Percentiles rank a stretch among this genome's conserved stretches.
phyloP scores from a whole-genome alignment of 169 alveolate species.

The Plasmodium gonderi region DNA sequence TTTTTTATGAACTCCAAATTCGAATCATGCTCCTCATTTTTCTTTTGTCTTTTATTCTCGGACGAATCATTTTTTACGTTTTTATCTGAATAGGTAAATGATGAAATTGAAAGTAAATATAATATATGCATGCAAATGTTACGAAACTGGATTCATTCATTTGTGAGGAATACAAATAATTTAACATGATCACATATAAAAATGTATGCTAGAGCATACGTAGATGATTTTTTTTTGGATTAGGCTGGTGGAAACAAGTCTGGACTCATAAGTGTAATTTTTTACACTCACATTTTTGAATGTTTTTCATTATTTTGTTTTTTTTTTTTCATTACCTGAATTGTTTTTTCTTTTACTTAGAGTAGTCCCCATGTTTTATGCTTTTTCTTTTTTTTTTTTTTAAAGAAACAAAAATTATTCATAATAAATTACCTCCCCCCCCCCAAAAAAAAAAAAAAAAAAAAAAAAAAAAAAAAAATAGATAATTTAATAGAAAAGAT shows the following conservation, averaged over 20 bases:
- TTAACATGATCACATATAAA: no score
- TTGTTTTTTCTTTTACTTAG: constrained; percentile 61
- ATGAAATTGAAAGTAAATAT: background rate
- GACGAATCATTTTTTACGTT: constrained; percentile 36
- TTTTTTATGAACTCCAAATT: constrained; percentile 65
- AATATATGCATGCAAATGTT: no score
- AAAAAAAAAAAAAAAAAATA: background rate
- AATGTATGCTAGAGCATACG: no score
- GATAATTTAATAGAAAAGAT: background rate
- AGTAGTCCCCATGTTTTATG: constrained; percentile 54
- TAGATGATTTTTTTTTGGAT: no score
- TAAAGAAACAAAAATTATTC: constrained; percentile 36
- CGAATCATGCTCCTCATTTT: constrained; percentile 69
- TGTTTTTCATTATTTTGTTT: background rate
- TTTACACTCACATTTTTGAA: background rate
- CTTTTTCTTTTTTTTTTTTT: constrained; percentile 37
- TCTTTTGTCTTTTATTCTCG: constrained; percentile 57
- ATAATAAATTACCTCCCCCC: constrained; percentile 46
- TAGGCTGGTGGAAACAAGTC: background rate
- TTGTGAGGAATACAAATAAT: no score
- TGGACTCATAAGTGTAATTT: background rate
- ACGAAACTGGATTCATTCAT: no score
- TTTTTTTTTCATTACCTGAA: background rate
- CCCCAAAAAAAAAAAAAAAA: background rate
- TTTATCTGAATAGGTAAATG: constrained; percentile 15